phyloP scores from a whole-genome alignment of 305 asterid species.

The Fraxinus sp. region DNA sequence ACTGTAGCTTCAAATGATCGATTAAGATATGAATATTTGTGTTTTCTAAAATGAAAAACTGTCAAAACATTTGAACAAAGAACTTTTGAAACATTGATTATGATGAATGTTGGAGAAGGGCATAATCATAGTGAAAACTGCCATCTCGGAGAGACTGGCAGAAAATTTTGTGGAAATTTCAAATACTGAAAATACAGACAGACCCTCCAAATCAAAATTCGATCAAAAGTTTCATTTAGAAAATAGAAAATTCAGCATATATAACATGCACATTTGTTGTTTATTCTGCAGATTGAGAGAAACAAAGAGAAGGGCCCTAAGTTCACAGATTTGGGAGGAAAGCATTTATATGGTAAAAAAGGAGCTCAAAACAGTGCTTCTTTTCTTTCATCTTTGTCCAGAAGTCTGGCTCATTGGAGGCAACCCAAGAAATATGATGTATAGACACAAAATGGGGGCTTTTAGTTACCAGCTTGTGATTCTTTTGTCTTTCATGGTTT shows the following conservation, averaged over 20 bases:
- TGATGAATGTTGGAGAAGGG: neutral
- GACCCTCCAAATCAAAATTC: neutral
- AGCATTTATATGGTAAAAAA: conserved; percentile 63
- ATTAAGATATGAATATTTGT: neutral
- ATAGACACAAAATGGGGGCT: conserved; percentile 33
- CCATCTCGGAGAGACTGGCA: neutral
- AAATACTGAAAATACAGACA: neutral
- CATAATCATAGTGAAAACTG: neutral
- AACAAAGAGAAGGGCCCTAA: conserved; percentile 71
- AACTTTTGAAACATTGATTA: neutral
- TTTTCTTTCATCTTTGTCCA: conserved; percentile 53
- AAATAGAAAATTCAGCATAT: neutral
- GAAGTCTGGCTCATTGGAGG: conserved; percentile 55
- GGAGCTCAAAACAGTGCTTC: conserved; percentile 50
- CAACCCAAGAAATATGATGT: conserved; percentile 74
- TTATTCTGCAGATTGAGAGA: conserved; percentile 67
- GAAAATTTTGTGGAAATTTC: neutral
- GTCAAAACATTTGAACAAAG: neutral
- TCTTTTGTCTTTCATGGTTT: conserved; percentile 30
- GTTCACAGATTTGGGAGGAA: conserved; percentile 74
- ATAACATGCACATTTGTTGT: neutral
- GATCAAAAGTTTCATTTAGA: neutral
- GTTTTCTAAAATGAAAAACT: neutral
- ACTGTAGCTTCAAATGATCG: neutral
- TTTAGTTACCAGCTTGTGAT: conserved; percentile 33